Percentiles rank a stretch among this genome's conserved stretches.
These are phyloP conservation scores for Quercus agrifolia DNA, from an alignment of 306 rosid species.

Conservation along the genomic window DNA sequence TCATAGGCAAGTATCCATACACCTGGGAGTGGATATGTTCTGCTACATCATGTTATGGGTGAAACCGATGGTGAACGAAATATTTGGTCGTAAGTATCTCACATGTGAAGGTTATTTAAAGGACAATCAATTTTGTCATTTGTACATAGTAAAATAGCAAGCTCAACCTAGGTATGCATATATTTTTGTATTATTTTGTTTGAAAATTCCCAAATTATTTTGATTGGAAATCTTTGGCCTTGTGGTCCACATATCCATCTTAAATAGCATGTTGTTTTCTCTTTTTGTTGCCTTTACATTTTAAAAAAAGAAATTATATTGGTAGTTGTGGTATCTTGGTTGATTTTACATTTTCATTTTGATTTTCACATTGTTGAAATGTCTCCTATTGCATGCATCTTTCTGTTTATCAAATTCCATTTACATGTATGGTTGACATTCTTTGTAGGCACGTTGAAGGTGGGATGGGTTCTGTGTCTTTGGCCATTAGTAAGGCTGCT, in stretches of 20 bases:
- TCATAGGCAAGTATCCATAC: constrained; percentile 72
- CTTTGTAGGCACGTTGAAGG: constrained; percentile 82
- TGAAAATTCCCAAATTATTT: no score
- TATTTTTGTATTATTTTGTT: constrained; percentile 10
- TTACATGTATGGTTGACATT: not conserved
- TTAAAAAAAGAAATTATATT: no score
- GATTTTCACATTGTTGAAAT: no score
- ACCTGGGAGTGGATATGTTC: constrained; percentile 97
- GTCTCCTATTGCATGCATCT: not conserved
- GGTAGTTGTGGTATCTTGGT: no score
- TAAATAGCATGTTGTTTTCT: no score
- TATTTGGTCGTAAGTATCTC: constrained; percentile 88
- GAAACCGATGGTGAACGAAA: constrained; percentile 89
- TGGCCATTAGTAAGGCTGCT: constrained; percentile 74
- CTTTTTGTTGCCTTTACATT: no score
- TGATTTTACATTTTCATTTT: no score
- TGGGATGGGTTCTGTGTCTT: constrained; percentile 96
- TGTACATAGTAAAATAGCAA: constrained; percentile 11
- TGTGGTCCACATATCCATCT: no score
- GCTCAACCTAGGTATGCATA: no score
- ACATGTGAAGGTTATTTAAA: constrained; percentile 4
- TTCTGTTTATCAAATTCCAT: not conserved
- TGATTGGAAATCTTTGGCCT: no score
- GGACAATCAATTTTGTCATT: constrained; percentile 4
- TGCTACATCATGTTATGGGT: constrained; percentile 97